phyloP scores from a whole-genome alignment of 345 rosid species.

The Capsella bursapastoris region DNA sequence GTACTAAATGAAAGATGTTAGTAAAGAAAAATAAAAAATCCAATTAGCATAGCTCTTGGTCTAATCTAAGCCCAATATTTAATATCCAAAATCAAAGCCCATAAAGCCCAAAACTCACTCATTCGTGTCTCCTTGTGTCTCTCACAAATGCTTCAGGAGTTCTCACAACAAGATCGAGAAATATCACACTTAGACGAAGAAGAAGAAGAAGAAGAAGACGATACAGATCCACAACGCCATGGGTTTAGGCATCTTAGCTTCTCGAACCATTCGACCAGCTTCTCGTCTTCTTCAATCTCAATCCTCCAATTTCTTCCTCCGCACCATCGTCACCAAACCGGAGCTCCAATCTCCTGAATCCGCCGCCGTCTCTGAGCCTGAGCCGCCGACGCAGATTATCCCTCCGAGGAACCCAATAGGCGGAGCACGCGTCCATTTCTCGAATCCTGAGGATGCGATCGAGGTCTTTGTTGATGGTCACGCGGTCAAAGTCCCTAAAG shows the following conservation, averaged over 20 bases:
- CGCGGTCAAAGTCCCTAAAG: conserved; percentile 96
- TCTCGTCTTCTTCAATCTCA: conserved; percentile 50
- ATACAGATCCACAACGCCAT: conserved; percentile 50
- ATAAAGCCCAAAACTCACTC: conserved; percentile 23
- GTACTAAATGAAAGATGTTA: too few species aligned
- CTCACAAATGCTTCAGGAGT: conserved; percentile 20
- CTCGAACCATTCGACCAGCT: conserved; percentile 60
- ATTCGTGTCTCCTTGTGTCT: conserved; percentile 21
- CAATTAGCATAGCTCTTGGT: not conserved
- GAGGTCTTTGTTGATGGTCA: conserved; percentile 96
- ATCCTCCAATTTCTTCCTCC: conserved; percentile 48
- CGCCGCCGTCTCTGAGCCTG: conserved; percentile 54
- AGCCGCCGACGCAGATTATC: conserved; percentile 56
- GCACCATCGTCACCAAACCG: conserved; percentile 73
- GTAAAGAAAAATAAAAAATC: too few species aligned
- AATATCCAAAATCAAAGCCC: conserved; percentile 14
- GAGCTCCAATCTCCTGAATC: conserved; percentile 81
- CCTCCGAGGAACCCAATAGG: conserved; percentile 70
- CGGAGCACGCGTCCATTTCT: conserved; percentile 83
- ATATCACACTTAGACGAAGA: not conserved
- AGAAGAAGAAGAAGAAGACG: conserved; percentile 26
- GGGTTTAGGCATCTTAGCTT: conserved; percentile 82
- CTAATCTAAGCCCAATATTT: not conserved
- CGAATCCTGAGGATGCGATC: conserved; percentile 91
- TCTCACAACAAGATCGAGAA: conserved; percentile 33